Conservation (phyloP, 164 flowering plant species). For the Vitis riparia region DNA sequence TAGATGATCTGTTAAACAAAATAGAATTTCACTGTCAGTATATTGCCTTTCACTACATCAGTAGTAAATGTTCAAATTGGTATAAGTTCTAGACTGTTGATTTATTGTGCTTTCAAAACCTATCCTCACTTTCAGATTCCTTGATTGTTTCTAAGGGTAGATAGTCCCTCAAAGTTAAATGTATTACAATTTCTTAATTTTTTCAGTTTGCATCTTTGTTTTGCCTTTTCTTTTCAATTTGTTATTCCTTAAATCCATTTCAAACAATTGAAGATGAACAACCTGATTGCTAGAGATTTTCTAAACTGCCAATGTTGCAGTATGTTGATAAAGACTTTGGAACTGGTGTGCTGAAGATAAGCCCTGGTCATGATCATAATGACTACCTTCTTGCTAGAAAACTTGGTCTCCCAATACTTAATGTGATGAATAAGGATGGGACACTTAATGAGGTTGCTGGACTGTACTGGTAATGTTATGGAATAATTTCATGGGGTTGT, state of each 20-base stretch:
- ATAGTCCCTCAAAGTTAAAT: no score
- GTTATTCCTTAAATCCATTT: background rate
- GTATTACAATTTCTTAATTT: no score
- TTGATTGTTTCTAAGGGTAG: background rate
- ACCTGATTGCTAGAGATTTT: background rate
- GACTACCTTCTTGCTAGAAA: constrained; percentile 93
- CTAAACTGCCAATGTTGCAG: constrained; percentile 37
- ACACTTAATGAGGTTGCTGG: constrained; percentile 95
- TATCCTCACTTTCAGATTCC: background rate
- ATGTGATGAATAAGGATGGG: constrained; percentile 98
- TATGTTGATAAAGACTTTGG: constrained; percentile 96
- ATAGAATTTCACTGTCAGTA: no score
- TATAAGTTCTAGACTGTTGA: no score
- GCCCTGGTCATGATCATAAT: constrained; percentile 99
- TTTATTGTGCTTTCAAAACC: background rate
- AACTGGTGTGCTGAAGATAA: constrained; percentile 96
- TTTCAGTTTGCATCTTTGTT: no score
- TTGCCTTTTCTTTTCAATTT: background rate
- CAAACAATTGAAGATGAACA: background rate
- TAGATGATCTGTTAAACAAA: no score
- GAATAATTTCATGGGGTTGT: constrained; percentile 2
- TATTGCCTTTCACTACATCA: background rate
- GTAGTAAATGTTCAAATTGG: background rate
- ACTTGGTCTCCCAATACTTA: constrained; percentile 94
- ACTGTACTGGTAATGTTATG: constrained; percentile 57